Conservation (phyloP, 2,329 filamentous ascomycete species). For the Fusarium sp. region DNA sequence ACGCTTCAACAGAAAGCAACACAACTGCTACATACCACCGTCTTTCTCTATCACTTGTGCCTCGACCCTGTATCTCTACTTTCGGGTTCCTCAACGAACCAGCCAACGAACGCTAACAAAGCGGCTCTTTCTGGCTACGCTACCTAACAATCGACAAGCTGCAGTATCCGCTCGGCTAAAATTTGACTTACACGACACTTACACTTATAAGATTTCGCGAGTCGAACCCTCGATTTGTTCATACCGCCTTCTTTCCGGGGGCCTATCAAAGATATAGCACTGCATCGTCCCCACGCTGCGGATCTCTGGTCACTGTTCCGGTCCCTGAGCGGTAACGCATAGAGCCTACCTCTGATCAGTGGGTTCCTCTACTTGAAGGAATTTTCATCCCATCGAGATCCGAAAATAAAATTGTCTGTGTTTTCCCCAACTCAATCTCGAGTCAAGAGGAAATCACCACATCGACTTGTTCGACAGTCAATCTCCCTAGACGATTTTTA, state of each 20-base stretch:
- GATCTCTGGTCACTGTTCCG: constrained; percentile 39
- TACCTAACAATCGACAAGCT: constrained; percentile 6
- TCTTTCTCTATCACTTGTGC: constrained; percentile 5
- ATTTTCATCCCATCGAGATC: constrained; percentile 44
- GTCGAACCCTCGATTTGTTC: constrained; percentile 36
- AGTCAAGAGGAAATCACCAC: constrained; percentile 32
- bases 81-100: constrained; percentile 19
- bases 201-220: constrained; percentile 23
- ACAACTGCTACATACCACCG: neutral
- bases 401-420: constrained; percentile 22
- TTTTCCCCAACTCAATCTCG: constrained; percentile 28
- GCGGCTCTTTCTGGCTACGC: constrained; percentile 30
- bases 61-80: neutral
- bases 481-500: constrained; percentile 8
- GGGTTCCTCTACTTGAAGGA: constrained; percentile 32
- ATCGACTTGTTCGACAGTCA: constrained; percentile 18
- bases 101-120: constrained; percentile 31
- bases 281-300: constrained; percentile 46
- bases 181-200: constrained; percentile 44
- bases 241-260: constrained; percentile 37
- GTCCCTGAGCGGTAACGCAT: constrained; percentile 47
- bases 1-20: constrained; percentile 1
- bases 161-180: constrained; percentile 34
- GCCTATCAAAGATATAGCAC: constrained; percentile 42
- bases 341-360: constrained; percentile 38